phyloP scores from a whole-genome alignment of 108 stramenopile species.

The Mediolabrus comicus region DNA sequence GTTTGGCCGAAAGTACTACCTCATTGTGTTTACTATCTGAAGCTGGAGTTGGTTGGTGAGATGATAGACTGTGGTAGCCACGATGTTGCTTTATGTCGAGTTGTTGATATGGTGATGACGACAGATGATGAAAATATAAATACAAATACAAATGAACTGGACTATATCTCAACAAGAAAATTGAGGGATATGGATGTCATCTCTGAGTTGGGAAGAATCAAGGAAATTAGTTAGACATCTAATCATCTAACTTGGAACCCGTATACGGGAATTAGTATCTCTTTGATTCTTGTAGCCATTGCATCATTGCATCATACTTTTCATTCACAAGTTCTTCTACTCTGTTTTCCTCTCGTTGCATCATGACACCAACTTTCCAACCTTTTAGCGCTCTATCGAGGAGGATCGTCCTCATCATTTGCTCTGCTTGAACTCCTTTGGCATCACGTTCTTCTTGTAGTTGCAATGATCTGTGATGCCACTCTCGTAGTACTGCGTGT shows the following conservation, averaged over 20 bases:
- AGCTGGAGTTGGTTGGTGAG: constrained; percentile 46
- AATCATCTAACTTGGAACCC: not conserved
- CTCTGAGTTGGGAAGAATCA: constrained; percentile 62
- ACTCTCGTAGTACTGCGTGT: constrained; percentile 1
- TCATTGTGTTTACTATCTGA: constrained; percentile 59
- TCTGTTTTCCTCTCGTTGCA: constrained; percentile 14
- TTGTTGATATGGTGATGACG: constrained; percentile 31
- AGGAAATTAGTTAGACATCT: not conserved
- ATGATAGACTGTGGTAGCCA: constrained; percentile 74
- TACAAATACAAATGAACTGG: not conserved
- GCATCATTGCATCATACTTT: constrained; percentile 17
- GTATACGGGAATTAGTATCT: not conserved
- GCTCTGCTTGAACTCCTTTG: not conserved
- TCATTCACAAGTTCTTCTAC: constrained; percentile 12
- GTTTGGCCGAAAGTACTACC: constrained; percentile 54
- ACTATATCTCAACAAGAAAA: constrained; percentile 44
- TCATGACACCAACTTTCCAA: constrained; percentile 15
- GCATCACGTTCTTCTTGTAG: not conserved
- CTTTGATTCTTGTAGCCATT: constrained; percentile 17
- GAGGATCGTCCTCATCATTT: not conserved
- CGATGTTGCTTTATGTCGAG: constrained; percentile 64
- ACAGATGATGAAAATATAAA: not conserved
- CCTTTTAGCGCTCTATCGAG: constrained; percentile 5
- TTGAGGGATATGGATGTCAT: constrained; percentile 65
- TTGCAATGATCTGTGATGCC: not conserved